A percentile compares a stretch with the other conserved stretches of the same genome.
These are phyloP conservation scores for Cyanidium caldarium DNA, from an alignment of 23 red algal species.

Conservation along the genomic window DNA sequence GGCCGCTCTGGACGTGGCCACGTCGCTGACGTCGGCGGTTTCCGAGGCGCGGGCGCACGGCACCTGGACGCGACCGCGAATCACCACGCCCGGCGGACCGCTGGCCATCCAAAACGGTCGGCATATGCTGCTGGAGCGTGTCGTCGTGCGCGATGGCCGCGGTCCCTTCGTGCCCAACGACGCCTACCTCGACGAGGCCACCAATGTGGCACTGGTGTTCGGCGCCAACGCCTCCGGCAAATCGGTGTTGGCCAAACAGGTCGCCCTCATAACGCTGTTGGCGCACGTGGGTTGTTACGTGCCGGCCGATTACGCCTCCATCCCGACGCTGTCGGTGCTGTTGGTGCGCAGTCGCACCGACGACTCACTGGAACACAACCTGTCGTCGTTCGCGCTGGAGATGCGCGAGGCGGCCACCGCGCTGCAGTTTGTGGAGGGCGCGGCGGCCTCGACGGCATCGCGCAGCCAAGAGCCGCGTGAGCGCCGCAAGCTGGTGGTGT, in stretches of 20 bases:
- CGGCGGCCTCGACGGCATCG: background rate
- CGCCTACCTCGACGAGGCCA: slow-evolving; percentile 39
- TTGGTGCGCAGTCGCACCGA: slow-evolving; percentile 25
- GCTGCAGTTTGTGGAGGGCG: slow-evolving; percentile 13
- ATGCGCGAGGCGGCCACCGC: slow-evolving; percentile 57
- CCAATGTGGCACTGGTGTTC: slow-evolving; percentile 38
- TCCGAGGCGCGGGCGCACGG: background rate
- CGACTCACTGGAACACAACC: slow-evolving; percentile 23
- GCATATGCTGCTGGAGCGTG: slow-evolving; percentile 35
- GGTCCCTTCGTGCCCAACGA: slow-evolving; percentile 35
- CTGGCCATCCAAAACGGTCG: slow-evolving; percentile 46
- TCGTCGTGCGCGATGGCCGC: background rate
- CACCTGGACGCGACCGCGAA: slow-evolving; percentile 15
- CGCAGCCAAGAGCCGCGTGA: background rate
- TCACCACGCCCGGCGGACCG: slow-evolving; percentile 22
- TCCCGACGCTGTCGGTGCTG: slow-evolving; percentile 26
- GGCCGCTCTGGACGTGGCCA: slow-evolving; percentile 46
- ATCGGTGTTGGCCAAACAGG: slow-evolving; percentile 38
- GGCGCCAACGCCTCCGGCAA: slow-evolving; percentile 71
- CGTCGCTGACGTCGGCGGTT: slow-evolving; percentile 40
- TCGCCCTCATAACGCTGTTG: slow-evolving; percentile 47
- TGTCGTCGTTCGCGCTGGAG: slow-evolving; percentile 62
- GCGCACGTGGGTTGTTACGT: slow-evolving; percentile 75
- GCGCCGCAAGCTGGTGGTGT: slow-evolving; percentile 25
- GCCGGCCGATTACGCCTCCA: slow-evolving; percentile 47